Conservation (phyloP, 1,284 basidiomycete genomes). For the Porogramme epimiltina region DNA sequence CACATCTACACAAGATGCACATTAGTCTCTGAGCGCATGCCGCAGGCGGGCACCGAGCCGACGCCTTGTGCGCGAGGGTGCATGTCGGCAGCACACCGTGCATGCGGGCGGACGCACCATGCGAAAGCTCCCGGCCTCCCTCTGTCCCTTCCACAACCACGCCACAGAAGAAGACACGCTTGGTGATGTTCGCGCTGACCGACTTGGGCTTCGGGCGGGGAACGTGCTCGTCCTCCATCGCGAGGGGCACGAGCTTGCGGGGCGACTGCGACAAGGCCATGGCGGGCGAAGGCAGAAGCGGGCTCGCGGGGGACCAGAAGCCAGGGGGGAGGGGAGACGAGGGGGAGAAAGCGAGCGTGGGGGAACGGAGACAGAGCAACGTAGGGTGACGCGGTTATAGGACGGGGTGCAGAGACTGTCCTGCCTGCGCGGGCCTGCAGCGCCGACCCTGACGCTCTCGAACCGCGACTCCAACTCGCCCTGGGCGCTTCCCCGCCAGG, state of each 20-base stretch:
- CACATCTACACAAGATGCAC: constrained; percentile 60
- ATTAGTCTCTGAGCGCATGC: too few relatives aligned
- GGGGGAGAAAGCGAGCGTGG: constrained; percentile 6
- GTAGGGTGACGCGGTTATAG: neutral
- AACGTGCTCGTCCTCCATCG: constrained; percentile 59
- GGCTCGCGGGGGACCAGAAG: neutral
- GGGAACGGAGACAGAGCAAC: constrained; percentile 7
- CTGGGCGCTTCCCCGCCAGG: constrained; percentile 10
- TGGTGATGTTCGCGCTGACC: constrained; percentile 48
- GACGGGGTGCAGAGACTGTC: too few relatives aligned
- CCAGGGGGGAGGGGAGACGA: neutral
- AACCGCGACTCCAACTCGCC: constrained; percentile 1
- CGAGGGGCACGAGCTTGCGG: constrained; percentile 70
- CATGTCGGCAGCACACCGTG: too few relatives aligned
- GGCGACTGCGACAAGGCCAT: constrained; percentile 60
- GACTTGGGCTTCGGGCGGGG: constrained; percentile 32
- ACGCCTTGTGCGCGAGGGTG: too few relatives aligned
- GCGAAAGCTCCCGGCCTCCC: constrained; percentile 62
- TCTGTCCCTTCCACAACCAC: constrained; percentile 81
- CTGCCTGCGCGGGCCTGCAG: neutral
- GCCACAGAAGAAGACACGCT: constrained; percentile 78
- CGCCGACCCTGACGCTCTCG: neutral
- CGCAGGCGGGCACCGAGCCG: too few relatives aligned
- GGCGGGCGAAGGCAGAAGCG: constrained; percentile 4
- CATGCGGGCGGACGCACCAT: constrained; percentile 50